Evolutionary conservation across 208 protist species (phyloP), one percentile per base, ranked within the genome.

Genomic region (Leishmania tropica): DNA sequence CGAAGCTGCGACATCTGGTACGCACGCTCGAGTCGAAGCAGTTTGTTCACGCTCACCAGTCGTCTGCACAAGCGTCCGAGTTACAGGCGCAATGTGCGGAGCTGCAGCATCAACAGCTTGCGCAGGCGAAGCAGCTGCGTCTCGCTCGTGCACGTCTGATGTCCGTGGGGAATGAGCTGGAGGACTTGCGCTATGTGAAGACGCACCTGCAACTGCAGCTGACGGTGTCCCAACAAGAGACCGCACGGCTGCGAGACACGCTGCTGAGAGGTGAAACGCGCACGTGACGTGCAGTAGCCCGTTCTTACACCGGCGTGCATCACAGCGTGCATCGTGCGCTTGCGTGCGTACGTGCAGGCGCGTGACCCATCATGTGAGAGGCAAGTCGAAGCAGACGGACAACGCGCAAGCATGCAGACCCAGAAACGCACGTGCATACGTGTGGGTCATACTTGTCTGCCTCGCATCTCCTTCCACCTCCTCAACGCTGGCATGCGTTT

Each of bases 151-250:
- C 78, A 3, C 73, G 84, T 10, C 17, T 90, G 62, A 62, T 75
- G 2, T 79, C 83, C 7, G 78, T 88, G 2, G 71, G 82, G 13
- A 35, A 65, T 2, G 76, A 80, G 40, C 35, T 90, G 51, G 78
- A 81, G 45, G 64, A 81, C 62, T 75, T 90, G 67, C 79, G 75
- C 8, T 42, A 78, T 58, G 85, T 84, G 75, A 86, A 86, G 62
- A 70, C 86, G 64, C 85, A 84, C 48, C 76, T 93, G 53, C 86
- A 85, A 76, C 79, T 89, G 78, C 85, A 87, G 81, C 28, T 93
- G 77, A 74, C 79, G 0, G 58, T 76, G 48, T 65, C 86, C 31
- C 85, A 87, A 35, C 74, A 81, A 35, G 87, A 90, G 24, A 51
- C 70, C 0, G 51, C 72, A 1, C 73, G 74, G 51, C 37, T 90